Percentiles rank a stretch among this genome's conserved stretches.
phyloP scores from a whole-genome alignment of 2,329 filamentous ascomycete genomes.

The Clathrospora elynae region DNA sequence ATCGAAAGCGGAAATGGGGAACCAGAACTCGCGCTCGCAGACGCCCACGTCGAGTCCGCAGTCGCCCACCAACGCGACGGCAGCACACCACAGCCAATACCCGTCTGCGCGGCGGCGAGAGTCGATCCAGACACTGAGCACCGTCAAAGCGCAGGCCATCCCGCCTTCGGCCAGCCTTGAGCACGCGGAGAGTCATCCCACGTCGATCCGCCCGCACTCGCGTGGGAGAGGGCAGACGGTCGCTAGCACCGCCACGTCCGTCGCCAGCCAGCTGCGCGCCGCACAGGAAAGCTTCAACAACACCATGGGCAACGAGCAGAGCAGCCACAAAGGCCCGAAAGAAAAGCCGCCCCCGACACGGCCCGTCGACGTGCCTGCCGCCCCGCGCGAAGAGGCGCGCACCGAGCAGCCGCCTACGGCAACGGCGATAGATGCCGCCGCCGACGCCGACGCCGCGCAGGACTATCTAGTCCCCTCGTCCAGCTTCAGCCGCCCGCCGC shows the following conservation, averaged over 20 bases:
- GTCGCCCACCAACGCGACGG: slow-evolving; percentile 29
- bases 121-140: slow-evolving; percentile 48
- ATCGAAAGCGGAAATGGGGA: slow-evolving; percentile 36
- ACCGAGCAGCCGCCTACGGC: slow-evolving; percentile 14
- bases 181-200: slow-evolving; percentile 42
- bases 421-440: no score
- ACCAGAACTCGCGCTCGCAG: slow-evolving; percentile 40
- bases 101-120: slow-evolving; percentile 46
- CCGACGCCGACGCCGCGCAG: slow-evolving; percentile 31
- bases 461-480: slow-evolving; percentile 49
- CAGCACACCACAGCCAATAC: slow-evolving; percentile 29
- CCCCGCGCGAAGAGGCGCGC: slow-evolving; percentile 25
- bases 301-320: slow-evolving; percentile 51
- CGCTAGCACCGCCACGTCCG: slow-evolving; percentile 25
- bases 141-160: slow-evolving; percentile 45
- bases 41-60: slow-evolving; percentile 32
- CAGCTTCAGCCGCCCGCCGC: slow-evolving; percentile 72
- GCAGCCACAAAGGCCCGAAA: slow-evolving; percentile 33
- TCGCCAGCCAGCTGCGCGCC: slow-evolving; percentile 39
- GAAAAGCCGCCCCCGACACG: slow-evolving; percentile 25
- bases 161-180: slow-evolving; percentile 48
- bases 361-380: slow-evolving; percentile 49
- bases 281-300: slow-evolving; percentile 35
- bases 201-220: slow-evolving; percentile 32
- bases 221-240: slow-evolving; percentile 39